Percentiles rank a stretch among this genome's conserved stretches.
These are phyloP conservation scores for Pythium brachiatum DNA, from an alignment of 352 stramenopile species.

Conservation along the genomic window DNA sequence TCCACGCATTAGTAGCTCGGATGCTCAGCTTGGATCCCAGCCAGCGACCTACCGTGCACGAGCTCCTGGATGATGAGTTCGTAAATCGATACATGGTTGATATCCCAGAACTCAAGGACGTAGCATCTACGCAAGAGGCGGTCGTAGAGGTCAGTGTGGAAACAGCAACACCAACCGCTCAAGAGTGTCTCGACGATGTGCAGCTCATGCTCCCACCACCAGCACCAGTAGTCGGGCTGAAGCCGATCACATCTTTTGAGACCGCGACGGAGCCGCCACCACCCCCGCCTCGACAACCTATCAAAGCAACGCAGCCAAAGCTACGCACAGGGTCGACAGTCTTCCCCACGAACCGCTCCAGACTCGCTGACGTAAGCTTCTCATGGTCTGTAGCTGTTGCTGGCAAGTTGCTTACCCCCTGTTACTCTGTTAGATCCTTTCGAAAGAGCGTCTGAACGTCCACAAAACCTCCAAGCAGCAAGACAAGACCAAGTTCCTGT, in stretches of 20 bases:
- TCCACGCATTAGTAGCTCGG: constrained; percentile 16
- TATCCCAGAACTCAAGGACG: no score
- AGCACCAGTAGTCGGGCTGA: neutral
- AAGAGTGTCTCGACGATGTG: neutral
- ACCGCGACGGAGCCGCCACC: neutral
- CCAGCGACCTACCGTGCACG: constrained; percentile 7
- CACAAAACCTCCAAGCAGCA: neutral
- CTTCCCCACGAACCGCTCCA: neutral
- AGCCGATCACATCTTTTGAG: neutral
- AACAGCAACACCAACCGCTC: no score
- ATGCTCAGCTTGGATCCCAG: constrained; percentile 32
- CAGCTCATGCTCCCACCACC: neutral
- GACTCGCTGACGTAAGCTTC: neutral
- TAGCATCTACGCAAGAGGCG: no score
- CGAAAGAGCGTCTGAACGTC: constrained; percentile 12
- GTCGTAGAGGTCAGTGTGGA: no score
- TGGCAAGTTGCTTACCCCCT: no score
- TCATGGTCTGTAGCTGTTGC: no score
- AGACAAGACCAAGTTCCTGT: neutral
- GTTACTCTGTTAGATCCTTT: no score
- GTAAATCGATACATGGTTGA: neutral
- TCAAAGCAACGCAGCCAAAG: neutral
- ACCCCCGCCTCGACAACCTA: neutral
- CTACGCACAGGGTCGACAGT: neutral
- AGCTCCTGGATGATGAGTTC: neutral